Evolutionary conservation across 2,329 filamentous ascomycete genomes (phyloP).

Genomic region (Curvularia hawaiiensis): DNA sequence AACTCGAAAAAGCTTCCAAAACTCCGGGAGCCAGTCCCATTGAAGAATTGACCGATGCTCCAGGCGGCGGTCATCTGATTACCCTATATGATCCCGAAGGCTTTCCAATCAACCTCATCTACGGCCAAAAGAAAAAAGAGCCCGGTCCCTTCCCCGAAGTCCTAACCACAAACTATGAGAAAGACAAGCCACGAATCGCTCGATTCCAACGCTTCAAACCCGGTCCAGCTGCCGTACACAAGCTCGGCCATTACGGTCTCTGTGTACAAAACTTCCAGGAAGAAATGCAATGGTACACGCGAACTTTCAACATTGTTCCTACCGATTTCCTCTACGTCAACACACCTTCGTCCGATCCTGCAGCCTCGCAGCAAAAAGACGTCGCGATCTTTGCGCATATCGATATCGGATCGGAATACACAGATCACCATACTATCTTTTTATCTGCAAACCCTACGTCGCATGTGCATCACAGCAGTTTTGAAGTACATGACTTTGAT

Average conservation of each 20-base stretch:
- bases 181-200: slow-evolving; percentile 53
- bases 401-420: slow-evolving; percentile 55
- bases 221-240: slow-evolving; percentile 56
- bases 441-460: slow-evolving; percentile 46
- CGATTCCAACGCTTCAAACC: slow-evolving; percentile 59
- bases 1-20: slow-evolving; percentile 56
- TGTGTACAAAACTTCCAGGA: slow-evolving; percentile 47
- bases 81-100: slow-evolving; percentile 55
- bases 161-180: slow-evolving; percentile 52
- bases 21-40: slow-evolving; percentile 57
- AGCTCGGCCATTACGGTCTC: slow-evolving; percentile 57
- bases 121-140: slow-evolving; percentile 57
- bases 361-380: slow-evolving; percentile 33
- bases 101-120: slow-evolving; percentile 63
- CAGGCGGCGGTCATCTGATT: slow-evolving; percentile 60
- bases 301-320: slow-evolving; percentile 54
- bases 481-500: slow-evolving; percentile 73
- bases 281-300: slow-evolving; percentile 52
- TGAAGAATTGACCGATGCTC: slow-evolving; percentile 56
- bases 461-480: slow-evolving; percentile 71
- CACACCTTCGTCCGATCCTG: not conserved
- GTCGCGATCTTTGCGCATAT: slow-evolving; percentile 60
- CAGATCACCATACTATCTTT: slow-evolving; percentile 64
- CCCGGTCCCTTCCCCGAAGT: slow-evolving; percentile 55
- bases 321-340: slow-evolving; percentile 52